Conservation (phyloP, 2,329 filamentous ascomycete genomes). For the Alternaria triticimaculans region DNA sequence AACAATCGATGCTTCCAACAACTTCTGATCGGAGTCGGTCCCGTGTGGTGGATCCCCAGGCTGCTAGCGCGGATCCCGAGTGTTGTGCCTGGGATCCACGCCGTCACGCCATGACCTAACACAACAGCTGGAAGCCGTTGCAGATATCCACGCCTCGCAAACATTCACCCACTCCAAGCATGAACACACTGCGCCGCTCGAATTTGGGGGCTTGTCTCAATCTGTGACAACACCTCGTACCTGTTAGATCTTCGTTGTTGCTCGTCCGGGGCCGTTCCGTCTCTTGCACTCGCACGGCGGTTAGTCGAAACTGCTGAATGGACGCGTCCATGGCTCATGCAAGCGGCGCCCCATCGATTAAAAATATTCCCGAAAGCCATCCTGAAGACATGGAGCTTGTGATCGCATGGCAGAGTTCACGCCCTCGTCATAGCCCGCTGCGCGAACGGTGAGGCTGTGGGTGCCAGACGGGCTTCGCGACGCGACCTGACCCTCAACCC, state of each 20-base stretch:
- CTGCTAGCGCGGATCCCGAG: slow-evolving; percentile 14
- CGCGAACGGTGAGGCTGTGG: slow-evolving; percentile 3
- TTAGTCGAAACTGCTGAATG: slow-evolving; percentile 20
- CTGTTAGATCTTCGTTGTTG: slow-evolving; percentile 2
- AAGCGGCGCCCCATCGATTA: slow-evolving; percentile 8
- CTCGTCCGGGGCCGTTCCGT: slow-evolving; percentile 11
- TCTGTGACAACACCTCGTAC: neutral
- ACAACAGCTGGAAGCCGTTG: neutral
- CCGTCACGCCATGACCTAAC: neutral
- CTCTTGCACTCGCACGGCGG: slow-evolving; percentile 18
- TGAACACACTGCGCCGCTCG: neutral
- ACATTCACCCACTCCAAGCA: neutral
- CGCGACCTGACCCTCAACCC: neutral
- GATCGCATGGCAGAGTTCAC: slow-evolving; percentile 2
- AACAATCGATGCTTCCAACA: neutral
- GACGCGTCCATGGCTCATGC: slow-evolving; percentile 3
- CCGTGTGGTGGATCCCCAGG: slow-evolving; percentile 29
- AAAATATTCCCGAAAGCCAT: neutral
- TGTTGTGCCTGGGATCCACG: neutral
- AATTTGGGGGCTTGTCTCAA: slow-evolving; percentile 12
- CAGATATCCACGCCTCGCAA: slow-evolving; percentile 5
- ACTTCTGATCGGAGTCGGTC: neutral
- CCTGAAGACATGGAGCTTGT: neutral
- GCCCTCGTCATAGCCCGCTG: slow-evolving; percentile 7
- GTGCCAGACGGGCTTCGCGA: neutral